Evolutionary conservation across 2,329 filamentous ascomycete genomes (phyloP).

Genomic region (Penicillium sumatraense): DNA sequence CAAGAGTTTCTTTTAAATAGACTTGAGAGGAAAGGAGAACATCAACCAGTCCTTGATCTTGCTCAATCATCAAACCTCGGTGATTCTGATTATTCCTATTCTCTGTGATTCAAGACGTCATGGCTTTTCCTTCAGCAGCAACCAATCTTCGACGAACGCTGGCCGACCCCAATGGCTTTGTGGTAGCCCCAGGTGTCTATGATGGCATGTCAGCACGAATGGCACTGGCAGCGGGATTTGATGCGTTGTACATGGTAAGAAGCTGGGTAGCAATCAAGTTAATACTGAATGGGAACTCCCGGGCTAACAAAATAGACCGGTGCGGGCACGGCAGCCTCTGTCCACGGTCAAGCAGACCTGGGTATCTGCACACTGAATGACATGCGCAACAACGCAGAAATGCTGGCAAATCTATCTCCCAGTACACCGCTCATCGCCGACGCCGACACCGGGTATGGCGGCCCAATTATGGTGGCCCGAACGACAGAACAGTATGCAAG

Average conservation of each 20-base stretch:
- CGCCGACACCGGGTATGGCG: slow-evolving; percentile 60
- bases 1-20: slow-evolving; percentile 2
- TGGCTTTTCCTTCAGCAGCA: slow-evolving; percentile 32
- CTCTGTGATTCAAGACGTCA: slow-evolving; percentile 9
- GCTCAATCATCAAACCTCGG: not conserved
- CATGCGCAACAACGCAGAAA: slow-evolving; percentile 59
- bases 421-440: slow-evolving; percentile 58
- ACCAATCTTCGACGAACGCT: slow-evolving; percentile 40
- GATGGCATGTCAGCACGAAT: slow-evolving; percentile 56
- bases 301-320: slow-evolving; percentile 46
- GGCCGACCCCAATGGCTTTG: slow-evolving; percentile 41
- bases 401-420: slow-evolving; percentile 57
- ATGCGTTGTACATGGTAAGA: slow-evolving; percentile 57
- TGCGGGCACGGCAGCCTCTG: slow-evolving; percentile 55
- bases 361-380: slow-evolving; percentile 57
- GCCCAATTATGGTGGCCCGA: slow-evolving; percentile 53
- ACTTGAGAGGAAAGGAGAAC: slow-evolving; percentile 1
- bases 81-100: not conserved
- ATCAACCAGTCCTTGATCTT: not conserved
- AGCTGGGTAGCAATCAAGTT: not conserved
- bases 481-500: slow-evolving; percentile 57
- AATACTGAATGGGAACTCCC: not conserved
- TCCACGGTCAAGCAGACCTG: slow-evolving; percentile 55
- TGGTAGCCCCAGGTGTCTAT: slow-evolving; percentile 56
- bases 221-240: slow-evolving; percentile 54